Conservation (phyloP, 345 rosid species). For the Sisymbrium irio region DNA sequence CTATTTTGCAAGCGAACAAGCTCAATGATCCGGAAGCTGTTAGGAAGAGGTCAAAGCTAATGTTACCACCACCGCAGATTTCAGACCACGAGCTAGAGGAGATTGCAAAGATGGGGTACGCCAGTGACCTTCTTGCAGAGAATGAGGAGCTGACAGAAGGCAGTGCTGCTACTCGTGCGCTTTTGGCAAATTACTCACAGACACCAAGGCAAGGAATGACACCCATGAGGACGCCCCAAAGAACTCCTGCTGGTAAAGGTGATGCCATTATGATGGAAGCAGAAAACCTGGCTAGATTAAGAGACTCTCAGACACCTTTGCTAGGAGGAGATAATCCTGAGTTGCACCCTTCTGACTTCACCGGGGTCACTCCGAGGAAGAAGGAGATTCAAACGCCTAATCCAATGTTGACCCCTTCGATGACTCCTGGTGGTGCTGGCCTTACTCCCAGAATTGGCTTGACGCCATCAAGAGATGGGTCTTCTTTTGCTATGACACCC, state of each 20-base stretch:
- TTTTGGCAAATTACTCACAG: conserved; percentile 85
- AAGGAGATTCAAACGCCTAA: conserved; percentile 91
- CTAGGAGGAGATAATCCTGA: conserved; percentile 98
- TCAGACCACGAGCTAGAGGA: conserved; percentile 93
- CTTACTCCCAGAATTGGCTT: conserved; percentile 83
- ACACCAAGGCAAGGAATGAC: conserved; percentile 90
- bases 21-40: conserved; percentile 95
- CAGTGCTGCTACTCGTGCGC: conserved; percentile 91
- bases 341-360: conserved; percentile 97
- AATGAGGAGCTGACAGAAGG: conserved; percentile 88
- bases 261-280: conserved; percentile 99
- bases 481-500: conserved; percentile 77
- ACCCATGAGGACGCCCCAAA: conserved; percentile 86
- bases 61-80: conserved; percentile 98
- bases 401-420: conserved; percentile 84
- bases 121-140: conserved; percentile 79
- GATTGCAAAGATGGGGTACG: conserved; percentile 99
- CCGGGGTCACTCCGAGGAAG: conserved; percentile 95
- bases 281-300: conserved; percentile 88
- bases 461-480: conserved; percentile 93
- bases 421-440: conserved; percentile 82
- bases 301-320: conserved; percentile 97
- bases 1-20: conserved; percentile 96
- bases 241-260: conserved; percentile 96
- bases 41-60: conserved; percentile 90